These are phyloP conservation scores for Cladosporium sp. DNA, from an alignment of 2,329 filamentous ascomycete genomes.

Conservation along the genomic window DNA sequence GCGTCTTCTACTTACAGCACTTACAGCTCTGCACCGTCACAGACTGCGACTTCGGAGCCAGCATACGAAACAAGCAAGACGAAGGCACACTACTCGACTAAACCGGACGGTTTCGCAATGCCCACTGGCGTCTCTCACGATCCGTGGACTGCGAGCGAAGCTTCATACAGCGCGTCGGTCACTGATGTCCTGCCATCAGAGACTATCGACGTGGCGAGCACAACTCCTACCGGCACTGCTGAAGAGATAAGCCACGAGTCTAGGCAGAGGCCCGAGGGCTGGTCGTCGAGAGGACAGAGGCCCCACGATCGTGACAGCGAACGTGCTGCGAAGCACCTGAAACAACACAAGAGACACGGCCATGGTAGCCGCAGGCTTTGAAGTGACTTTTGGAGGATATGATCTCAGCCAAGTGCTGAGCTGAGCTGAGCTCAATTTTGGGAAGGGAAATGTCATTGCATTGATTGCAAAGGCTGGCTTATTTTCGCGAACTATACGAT, in stretches of 20 bases:
- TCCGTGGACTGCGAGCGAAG: neutral
- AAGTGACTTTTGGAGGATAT: neutral
- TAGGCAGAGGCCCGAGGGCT: neutral
- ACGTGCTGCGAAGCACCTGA: constrained; percentile 27
- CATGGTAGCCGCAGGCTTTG: constrained; percentile 21
- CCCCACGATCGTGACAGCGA: constrained; percentile 10
- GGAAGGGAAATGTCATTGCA: neutral
- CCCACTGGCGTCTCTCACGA: neutral
- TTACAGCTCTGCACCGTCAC: neutral
- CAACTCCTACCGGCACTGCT: neutral
- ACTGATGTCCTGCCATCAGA: neutral
- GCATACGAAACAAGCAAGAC: neutral
- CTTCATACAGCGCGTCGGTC: neutral
- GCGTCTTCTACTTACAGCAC: neutral
- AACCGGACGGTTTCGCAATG: neutral
- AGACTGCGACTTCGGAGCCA: neutral
- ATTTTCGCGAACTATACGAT: neutral
- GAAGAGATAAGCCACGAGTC: constrained; percentile 2
- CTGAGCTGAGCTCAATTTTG: neutral
- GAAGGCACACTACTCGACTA: neutral
- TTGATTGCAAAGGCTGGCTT: constrained; percentile 1
- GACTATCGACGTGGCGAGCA: neutral
- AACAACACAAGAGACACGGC: constrained; percentile 30
- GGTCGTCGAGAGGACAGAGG: neutral
- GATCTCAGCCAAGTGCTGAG: neutral